Conservation (phyloP, 1,284 basidiomycete genomes). For the Rhodotorula sp. region DNA sequence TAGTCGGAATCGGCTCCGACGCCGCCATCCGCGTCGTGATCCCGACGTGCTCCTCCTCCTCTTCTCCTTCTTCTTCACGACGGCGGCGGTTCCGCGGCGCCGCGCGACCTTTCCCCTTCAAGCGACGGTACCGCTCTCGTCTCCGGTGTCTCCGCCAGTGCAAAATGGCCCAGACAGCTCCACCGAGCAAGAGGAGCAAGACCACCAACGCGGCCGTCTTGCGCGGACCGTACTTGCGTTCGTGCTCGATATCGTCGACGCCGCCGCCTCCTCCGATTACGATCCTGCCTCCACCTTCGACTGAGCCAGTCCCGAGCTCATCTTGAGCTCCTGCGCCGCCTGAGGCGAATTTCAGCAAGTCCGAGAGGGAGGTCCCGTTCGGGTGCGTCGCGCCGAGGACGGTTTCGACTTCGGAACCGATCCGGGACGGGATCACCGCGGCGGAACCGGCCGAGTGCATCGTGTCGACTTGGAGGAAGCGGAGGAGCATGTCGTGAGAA, state of each 20-base stretch:
- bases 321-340: neutral
- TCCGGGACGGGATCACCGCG: slow-evolving; percentile 68
- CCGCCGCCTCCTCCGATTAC: slow-evolving; percentile 23
- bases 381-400: slow-evolving; percentile 37
- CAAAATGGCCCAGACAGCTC: slow-evolving; percentile 19
- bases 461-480: slow-evolving; percentile 89
- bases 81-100: neutral
- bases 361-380: slow-evolving; percentile 32
- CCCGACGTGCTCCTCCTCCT: neutral
- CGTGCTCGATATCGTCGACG: slow-evolving; percentile 42
- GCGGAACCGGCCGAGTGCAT: slow-evolving; percentile 67
- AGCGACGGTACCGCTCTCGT: slow-evolving; percentile 8
- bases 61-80: neutral
- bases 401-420: slow-evolving; percentile 47
- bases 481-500: slow-evolving; percentile 95
- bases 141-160: slow-evolving; percentile 24
- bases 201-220: slow-evolving; percentile 41
- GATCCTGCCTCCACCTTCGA: neutral
- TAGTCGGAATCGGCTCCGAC: slow-evolving; percentile 6
- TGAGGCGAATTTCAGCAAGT: neutral
- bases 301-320: neutral
- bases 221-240: slow-evolving; percentile 39
- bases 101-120: slow-evolving; percentile 35
- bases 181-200: slow-evolving; percentile 29
- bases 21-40: neutral